A percentile compares a stretch with the other conserved stretches of the same genome.
phyloP scores from a whole-genome alignment of 768 basidiomycete species.

The Pleurotus platypus region DNA sequence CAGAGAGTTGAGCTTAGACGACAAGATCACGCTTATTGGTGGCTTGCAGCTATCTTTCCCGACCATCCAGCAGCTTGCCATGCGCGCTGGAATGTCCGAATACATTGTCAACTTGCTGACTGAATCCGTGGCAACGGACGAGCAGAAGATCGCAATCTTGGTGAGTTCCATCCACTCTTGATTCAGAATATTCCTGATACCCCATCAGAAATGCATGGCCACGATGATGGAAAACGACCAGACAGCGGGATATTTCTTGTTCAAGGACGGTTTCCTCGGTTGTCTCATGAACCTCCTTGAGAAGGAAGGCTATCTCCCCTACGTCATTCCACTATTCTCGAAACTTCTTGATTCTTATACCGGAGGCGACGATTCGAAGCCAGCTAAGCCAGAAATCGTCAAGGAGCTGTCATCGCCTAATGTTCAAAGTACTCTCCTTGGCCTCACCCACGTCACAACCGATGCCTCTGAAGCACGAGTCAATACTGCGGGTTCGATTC shows the following conservation, averaged over 20 bases:
- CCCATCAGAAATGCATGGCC: slow-evolving; percentile 8
- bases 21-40: not conserved
- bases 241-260: slow-evolving; percentile 10
- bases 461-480: not conserved
- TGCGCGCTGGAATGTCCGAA: not conserved
- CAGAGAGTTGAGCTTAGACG: not conserved
- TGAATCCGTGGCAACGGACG: not conserved
- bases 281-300: slow-evolving; percentile 11
- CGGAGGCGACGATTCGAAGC: not conserved
- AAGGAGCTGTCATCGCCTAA: slow-evolving; percentile 7
- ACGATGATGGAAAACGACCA: slow-evolving; percentile 15
- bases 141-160: slow-evolving; percentile 2
- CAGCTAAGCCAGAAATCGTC: slow-evolving; percentile 7
- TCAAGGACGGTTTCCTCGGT: slow-evolving; percentile 11
- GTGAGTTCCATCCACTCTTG: slow-evolving; percentile 7
- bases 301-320: slow-evolving; percentile 1
- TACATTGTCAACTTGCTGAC: not conserved
- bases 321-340: slow-evolving; percentile 11
- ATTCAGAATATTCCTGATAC: not conserved
- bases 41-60: slow-evolving; percentile 1
- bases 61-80: not conserved
- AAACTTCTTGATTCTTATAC: slow-evolving; percentile 13
- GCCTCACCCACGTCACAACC: not conserved
- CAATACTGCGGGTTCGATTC: slow-evolving; percentile 7
- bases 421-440: slow-evolving; percentile 9